Base-by-base conservation (phyloP, 768 basidiomycete genomes). In the Agrocybe praecox region DNA sequence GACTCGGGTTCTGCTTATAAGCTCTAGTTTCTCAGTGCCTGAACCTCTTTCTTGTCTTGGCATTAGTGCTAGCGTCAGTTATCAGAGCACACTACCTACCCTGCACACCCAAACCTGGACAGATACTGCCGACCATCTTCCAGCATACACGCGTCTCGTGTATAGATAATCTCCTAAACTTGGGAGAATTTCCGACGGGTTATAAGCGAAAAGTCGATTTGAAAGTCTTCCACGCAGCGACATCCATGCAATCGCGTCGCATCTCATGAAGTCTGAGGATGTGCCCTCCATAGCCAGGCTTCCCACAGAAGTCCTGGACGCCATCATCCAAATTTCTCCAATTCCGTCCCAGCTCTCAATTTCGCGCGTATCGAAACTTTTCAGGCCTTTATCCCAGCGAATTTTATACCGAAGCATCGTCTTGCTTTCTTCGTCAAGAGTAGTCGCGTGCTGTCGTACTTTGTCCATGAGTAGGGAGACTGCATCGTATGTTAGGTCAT, bases 221-320 rank as follows among this genome's bases (percentile, higher is more conserved):
- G 42, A 23, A 54, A n/a, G 40, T 51, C 51, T 52, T 55, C 17
- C 23, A 29, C 21, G n/a, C 26, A 43, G 42, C 19, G 26, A 46
- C 43, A 55, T 55, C 55, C 59, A 63, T 63, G 63, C 56, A 34
- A 58, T 49, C 56, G 33, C 53, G 55, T 53, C 40, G 43, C 32
- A 54, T 44, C 58, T 60, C 60, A 63, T 64, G 63, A 63, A 59
- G 55, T 52, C 59, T 52, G 57, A 52, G 40, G 60, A 53, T 49
- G 52, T 33, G 50, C 57, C 60, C 46, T 58, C 55, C 46, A 67
- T 67, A 52, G 54, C 55, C 23, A 58, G 64, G 49, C 69, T 78
- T 60, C 75, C 76, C 8, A 44, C 70, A 46, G 76, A 78, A 54
- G 65, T 74, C 23, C 58, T 75, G 46, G 69, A 76, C 56, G 61